Evolutionary conservation across 108 stramenopile genomes (phyloP).

Genomic region (Pseudonitzschia pungens): DNA sequence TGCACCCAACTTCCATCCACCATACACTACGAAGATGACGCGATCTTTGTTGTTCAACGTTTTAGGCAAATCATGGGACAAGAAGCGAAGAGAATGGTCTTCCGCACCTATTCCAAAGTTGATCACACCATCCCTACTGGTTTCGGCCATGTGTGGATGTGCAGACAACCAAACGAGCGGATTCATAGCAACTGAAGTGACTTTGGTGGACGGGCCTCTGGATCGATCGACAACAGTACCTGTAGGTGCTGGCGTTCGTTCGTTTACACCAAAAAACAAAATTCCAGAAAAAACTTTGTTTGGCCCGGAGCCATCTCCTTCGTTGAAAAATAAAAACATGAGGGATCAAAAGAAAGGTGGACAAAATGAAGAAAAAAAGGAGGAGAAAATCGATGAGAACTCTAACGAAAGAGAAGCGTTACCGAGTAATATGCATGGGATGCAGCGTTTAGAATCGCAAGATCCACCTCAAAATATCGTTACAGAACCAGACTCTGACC

Average conservation of each 20-base stretch:
- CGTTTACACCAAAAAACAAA: conserved; percentile 4
- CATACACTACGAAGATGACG: conserved; percentile 88
- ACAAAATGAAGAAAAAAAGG: background rate
- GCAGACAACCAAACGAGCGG: conserved; percentile 43
- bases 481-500: background rate
- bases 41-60: conserved; percentile 74
- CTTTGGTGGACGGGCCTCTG: conserved; percentile 19
- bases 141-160: conserved; percentile 73
- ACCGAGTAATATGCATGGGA: background rate
- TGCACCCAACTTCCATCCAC: conserved; percentile 86
- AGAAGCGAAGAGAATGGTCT: conserved; percentile 78
- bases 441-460: background rate
- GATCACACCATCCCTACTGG: conserved; percentile 59
- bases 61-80: conserved; percentile 81
- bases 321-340: conserved; percentile 1
- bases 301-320: background rate
- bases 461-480: background rate
- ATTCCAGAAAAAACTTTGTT: background rate
- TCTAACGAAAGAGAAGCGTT: background rate
- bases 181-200: conserved; percentile 50
- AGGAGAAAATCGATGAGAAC: background rate
- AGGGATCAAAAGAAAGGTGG: background rate
- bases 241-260: conserved; percentile 17
- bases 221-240: conserved; percentile 20
- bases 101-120: conserved; percentile 63